Conservation (phyloP, 2,329 filamentous ascomycete species). For the Boeremia exigua region DNA sequence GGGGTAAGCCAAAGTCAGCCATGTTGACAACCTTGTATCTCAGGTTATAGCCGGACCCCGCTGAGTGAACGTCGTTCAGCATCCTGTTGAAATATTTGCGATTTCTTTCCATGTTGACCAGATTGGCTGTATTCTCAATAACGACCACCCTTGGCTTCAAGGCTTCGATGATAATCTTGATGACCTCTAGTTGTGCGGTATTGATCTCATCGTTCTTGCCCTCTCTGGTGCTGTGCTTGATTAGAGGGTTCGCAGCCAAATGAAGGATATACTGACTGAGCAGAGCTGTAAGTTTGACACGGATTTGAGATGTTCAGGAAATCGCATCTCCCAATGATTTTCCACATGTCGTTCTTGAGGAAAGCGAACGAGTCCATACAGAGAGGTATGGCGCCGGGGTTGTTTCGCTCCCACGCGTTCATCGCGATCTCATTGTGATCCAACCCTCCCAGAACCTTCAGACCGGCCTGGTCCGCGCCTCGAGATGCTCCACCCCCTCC, state of each 20-base stretch:
- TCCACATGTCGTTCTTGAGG: background rate
- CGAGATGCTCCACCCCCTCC: background rate
- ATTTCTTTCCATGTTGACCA: constrained; percentile 14
- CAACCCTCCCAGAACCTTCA: background rate
- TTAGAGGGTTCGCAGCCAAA: background rate
- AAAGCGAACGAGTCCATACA: background rate
- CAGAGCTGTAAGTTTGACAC: background rate
- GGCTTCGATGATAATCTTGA: background rate
- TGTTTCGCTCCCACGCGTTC: background rate
- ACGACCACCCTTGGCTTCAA: background rate
- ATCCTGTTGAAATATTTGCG: constrained; percentile 15
- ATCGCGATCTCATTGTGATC: background rate
- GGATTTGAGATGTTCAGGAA: background rate
- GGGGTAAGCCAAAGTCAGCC: constrained; percentile 29
- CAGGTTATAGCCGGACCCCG: constrained; percentile 30
- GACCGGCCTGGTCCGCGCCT: background rate
- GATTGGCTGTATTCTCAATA: constrained; percentile 2
- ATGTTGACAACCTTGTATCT: constrained; percentile 30
- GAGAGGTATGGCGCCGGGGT: background rate
- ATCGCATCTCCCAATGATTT: background rate
- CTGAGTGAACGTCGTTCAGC: constrained; percentile 21
- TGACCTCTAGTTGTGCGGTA: background rate
- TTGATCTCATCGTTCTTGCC: background rate
- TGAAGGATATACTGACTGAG: background rate
- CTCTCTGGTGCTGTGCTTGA: background rate